Percentiles rank a stretch among this genome's conserved stretches.
Conservation (phyloP, 2,329 filamentous ascomycete species). For the Moelleriella libera region DNA sequence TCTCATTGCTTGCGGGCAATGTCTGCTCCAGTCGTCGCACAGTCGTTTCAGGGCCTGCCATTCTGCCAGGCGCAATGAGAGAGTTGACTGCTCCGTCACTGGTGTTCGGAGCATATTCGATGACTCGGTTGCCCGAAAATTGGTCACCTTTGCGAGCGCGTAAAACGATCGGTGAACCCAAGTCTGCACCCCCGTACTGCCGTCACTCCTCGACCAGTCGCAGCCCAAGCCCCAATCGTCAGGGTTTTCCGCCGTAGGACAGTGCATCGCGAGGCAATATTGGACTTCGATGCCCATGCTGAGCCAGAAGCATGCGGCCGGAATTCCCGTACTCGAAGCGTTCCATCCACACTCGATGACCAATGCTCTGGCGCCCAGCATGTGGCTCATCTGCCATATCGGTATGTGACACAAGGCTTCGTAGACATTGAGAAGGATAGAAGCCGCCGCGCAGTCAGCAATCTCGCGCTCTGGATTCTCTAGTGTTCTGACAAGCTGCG, state of each 20-base stretch:
- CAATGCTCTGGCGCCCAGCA: constrained; percentile 68
- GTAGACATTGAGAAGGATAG: constrained; percentile 81
- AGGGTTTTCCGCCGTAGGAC: constrained; percentile 76
- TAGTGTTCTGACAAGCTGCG: constrained; percentile 58
- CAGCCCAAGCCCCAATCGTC: constrained; percentile 82
- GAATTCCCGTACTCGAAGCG: constrained; percentile 62
- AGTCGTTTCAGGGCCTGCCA: constrained; percentile 72
- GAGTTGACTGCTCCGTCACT: constrained; percentile 47
- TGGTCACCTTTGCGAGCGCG: constrained; percentile 73
- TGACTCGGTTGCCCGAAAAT: constrained; percentile 62
- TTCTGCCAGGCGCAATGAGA: constrained; percentile 53
- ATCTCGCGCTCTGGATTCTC: constrained; percentile 78
- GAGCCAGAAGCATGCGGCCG: constrained; percentile 85
- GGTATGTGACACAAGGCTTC: constrained; percentile 81
- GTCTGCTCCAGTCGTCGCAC: constrained; percentile 70
- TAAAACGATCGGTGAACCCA: constrained; percentile 88
- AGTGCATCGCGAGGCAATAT: constrained; percentile 75
- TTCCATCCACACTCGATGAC: constrained; percentile 89
- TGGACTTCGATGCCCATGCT: constrained; percentile 87
- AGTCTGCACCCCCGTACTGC: constrained; percentile 3
- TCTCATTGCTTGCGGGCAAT: constrained; percentile 73
- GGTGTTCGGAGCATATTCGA: constrained; percentile 43
- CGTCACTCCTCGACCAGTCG: constrained; percentile 26
- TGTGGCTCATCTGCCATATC: constrained; percentile 75
- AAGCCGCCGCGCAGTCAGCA: constrained; percentile 72